Base-by-base conservation (phyloP, 192 early-diverging fungal species). In the Coemansia furcata region DNA sequence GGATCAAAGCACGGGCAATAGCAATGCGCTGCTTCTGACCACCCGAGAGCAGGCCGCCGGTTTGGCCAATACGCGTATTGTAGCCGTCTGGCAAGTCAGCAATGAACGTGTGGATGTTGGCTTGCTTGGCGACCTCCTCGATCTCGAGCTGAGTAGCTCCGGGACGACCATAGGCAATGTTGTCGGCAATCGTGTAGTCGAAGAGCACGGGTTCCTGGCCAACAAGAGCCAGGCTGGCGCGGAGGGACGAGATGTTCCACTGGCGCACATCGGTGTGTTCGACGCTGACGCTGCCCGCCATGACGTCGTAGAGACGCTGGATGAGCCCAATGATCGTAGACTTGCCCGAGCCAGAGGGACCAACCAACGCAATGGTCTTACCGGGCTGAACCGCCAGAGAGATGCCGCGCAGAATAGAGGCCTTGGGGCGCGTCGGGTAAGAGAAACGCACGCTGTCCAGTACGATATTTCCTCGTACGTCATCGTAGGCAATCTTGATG, bases 181-280 rank as follows among this genome's bases (percentile, higher is more conserved):
- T 98, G 15, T 97, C 94, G 30, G 84, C 85, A 67, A 98, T 91
- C 29, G 88, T 85, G 73, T 93, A 80, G 80, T 95, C 92, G 69
- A 97, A 96, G 40, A 98, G 74, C 40, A 92, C 87, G 4, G 96
- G 96, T 82, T 97, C 95, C 74, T 98, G 96, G 26, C 90, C 89
- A 11, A 98, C 96, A n/a, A 98, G 78, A 17, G 93, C 90, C 84
- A 95, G 77, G 64, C 86, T 86, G 29, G 67, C 43, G 60, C 96
- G 89, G 26, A 97, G 81, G 42, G 88, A 85, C n/a, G 68, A 63
- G 8, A 94, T 38, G 35, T 88, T 84, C 84, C 89, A 91, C 50
- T 86, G 67, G 6, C 77, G 67, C 32, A 95, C 83, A 58, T 88
- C 73, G 6, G 77, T 73, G 50, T 74, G 73, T 60, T 95, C 89